Conservation (phyloP, 805 yeast genomes). For the Grigorovia jiainica region DNA sequence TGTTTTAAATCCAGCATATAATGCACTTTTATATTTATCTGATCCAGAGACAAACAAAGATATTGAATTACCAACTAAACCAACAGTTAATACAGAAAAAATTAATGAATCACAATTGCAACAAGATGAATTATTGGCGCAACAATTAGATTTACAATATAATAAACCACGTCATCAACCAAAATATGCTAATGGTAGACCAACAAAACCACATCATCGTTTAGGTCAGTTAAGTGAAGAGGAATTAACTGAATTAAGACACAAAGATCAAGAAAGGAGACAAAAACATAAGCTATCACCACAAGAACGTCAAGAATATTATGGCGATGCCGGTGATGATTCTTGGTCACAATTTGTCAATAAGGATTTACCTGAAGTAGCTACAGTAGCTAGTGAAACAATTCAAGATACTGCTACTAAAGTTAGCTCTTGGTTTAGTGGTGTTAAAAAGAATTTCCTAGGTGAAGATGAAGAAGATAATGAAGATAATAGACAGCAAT, state of each 20-base stretch:
- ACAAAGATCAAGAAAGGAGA: constrained; percentile 20
- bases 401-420: constrained; percentile 72
- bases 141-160: constrained; percentile 63
- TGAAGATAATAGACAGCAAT: neutral
- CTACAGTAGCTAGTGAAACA: constrained; percentile 60
- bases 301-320: constrained; percentile 11
- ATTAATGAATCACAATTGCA: constrained; percentile 37
- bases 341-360: constrained; percentile 50
- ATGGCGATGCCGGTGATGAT: constrained; percentile 36
- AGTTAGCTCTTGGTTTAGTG: constrained; percentile 71
- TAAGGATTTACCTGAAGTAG: constrained; percentile 48
- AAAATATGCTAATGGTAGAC: constrained; percentile 6
- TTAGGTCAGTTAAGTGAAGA: constrained; percentile 6
- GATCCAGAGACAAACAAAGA: constrained; percentile 52
- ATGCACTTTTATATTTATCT: constrained; percentile 69
- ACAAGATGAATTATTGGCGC: constrained; percentile 78
- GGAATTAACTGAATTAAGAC: constrained; percentile 19
- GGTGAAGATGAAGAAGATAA: constrained; percentile 7
- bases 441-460: constrained; percentile 29
- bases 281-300: constrained; percentile 7
- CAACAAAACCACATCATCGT: neutral
- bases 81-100: constrained; percentile 18
- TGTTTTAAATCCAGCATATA: constrained; percentile 74
- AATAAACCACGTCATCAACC: constrained; percentile 16
- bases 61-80: constrained; percentile 40